Conservation (phyloP, 805 yeast genomes). For the Zygoascus tannicola region DNA sequence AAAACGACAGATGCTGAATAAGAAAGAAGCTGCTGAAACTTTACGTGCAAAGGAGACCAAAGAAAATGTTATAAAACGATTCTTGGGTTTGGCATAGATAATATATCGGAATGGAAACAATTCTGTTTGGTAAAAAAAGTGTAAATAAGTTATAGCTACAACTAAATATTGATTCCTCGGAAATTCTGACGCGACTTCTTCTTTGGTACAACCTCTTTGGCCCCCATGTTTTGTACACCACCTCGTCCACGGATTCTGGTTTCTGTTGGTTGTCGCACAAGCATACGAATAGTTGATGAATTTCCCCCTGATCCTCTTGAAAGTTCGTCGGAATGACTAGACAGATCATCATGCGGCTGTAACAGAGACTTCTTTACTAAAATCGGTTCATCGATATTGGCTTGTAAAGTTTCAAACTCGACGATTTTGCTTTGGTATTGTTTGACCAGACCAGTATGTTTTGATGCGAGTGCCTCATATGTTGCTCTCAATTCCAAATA, state of each 20-base stretch:
- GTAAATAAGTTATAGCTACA: constrained; percentile 1
- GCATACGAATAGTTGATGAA: constrained; percentile 1
- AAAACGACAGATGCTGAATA: constrained; percentile 39
- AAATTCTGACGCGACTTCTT: constrained; percentile 10
- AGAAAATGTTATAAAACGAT: constrained; percentile 30
- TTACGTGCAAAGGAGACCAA: constrained; percentile 9
- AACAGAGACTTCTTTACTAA: constrained; percentile 9
- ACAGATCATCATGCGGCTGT: constrained; percentile 7
- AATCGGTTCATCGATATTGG: constrained; percentile 9
- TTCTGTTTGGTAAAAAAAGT: no score
- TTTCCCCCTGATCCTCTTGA: not conserved
- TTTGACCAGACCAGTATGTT: constrained; percentile 21
- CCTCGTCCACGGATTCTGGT: constrained; percentile 14
- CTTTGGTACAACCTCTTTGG: not conserved
- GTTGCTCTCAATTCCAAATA: constrained; percentile 19
- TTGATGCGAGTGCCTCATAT: constrained; percentile 22
- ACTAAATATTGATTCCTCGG: constrained; percentile 2
- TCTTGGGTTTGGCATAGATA: constrained; percentile 26
- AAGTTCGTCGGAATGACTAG: not conserved
- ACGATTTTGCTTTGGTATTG: constrained; percentile 17
- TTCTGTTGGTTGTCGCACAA: constrained; percentile 6
- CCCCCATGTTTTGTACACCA: constrained; percentile 15
- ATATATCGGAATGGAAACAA: no score
- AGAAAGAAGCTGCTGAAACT: constrained; percentile 31
- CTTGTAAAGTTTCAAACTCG: constrained; percentile 22